These are phyloP conservation scores for Xylaria sp. DNA, from an alignment of 2,329 filamentous ascomycete genomes.

Conservation along the genomic window DNA sequence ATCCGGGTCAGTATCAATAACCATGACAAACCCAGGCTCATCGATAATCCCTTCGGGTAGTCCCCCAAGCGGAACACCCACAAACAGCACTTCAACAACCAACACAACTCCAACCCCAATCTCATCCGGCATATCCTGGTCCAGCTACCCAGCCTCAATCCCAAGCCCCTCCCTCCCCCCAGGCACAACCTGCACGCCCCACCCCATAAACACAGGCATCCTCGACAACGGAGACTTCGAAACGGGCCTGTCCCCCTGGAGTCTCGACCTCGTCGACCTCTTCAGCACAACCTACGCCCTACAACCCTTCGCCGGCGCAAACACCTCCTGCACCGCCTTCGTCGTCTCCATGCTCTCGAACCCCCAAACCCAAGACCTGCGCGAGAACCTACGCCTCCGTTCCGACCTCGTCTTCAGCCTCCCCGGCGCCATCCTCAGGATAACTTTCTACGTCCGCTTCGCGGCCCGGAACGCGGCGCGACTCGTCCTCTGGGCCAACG, in stretches of 20 bases:
- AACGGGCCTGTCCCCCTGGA: slow-evolving; percentile 26
- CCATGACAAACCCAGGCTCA: background rate
- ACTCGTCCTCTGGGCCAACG: slow-evolving; percentile 35
- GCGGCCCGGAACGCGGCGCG: slow-evolving; percentile 32
- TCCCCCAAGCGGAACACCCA: background rate
- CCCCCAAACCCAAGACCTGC: slow-evolving; percentile 22
- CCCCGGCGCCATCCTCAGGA: slow-evolving; percentile 10
- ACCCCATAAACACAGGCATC: slow-evolving; percentile 12
- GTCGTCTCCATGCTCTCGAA: slow-evolving; percentile 23
- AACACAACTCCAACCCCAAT: background rate
- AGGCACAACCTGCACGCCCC: slow-evolving; percentile 1
- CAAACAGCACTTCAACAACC: background rate
- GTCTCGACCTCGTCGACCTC: slow-evolving; percentile 26
- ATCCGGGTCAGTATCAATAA: background rate
- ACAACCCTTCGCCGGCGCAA: slow-evolving; percentile 13
- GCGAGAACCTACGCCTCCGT: slow-evolving; percentile 23
- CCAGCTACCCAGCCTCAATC: background rate
- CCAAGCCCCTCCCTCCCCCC: background rate
- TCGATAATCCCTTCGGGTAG: background rate
- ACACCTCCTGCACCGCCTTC: slow-evolving; percentile 25
- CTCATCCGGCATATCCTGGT: background rate
- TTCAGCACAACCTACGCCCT: slow-evolving; percentile 25
- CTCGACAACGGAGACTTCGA: slow-evolving; percentile 30
- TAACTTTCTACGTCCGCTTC: slow-evolving; percentile 25
- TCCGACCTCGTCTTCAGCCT: slow-evolving; percentile 20